Percentiles rank a stretch among this genome's conserved stretches.
Evolutionary conservation across 306 rosid genomes (phyloP).

Genomic region (Medicago arabica): DNA sequence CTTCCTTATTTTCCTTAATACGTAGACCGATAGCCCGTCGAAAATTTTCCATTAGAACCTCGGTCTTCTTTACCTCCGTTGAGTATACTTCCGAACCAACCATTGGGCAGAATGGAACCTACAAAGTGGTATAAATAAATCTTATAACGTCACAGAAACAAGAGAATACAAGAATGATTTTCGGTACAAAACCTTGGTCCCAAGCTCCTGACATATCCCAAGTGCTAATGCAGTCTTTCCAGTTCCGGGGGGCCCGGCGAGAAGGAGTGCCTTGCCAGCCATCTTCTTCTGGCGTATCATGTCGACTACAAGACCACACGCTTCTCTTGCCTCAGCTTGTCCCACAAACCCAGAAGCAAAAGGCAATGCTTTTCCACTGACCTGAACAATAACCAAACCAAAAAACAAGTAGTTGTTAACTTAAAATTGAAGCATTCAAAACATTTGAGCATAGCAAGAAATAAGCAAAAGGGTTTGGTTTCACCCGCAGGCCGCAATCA

Average conservation of each 20-base stretch:
- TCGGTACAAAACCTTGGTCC: slow-evolving; percentile 73
- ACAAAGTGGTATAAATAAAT: slow-evolving; percentile 11
- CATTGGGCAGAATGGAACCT: slow-evolving; percentile 99
- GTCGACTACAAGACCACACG: slow-evolving; percentile 87
- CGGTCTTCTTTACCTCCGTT: slow-evolving; percentile 95
- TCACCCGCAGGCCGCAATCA: too few species aligned
- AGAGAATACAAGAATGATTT: neutral
- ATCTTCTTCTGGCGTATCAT: slow-evolving; percentile 97
- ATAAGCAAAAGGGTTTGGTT: neutral
- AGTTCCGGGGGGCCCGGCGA: slow-evolving; percentile 99
- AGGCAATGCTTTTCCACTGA: slow-evolving; percentile 73
- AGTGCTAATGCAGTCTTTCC: slow-evolving; percentile 98
- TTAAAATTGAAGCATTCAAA: slow-evolving; percentile 19
- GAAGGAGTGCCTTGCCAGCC: slow-evolving; percentile 94
- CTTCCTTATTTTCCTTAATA: slow-evolving; percentile 97
- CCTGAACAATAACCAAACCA: slow-evolving; percentile 47
- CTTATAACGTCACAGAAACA: neutral
- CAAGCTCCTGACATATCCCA: slow-evolving; percentile 94
- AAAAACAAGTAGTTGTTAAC: slow-evolving; percentile 11
- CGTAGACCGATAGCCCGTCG: slow-evolving; percentile 91
- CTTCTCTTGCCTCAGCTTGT: slow-evolving; percentile 95
- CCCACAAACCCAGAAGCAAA: slow-evolving; percentile 97
- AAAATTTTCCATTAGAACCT: slow-evolving; percentile 93
- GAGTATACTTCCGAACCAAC: slow-evolving; percentile 98
- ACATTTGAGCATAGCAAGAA: neutral